A percentile compares a stretch with the other conserved stretches of the same genome.
Evolutionary conservation across 2,329 filamentous ascomycete genomes (phyloP).

Genomic region (Talaromyces sp.): DNA sequence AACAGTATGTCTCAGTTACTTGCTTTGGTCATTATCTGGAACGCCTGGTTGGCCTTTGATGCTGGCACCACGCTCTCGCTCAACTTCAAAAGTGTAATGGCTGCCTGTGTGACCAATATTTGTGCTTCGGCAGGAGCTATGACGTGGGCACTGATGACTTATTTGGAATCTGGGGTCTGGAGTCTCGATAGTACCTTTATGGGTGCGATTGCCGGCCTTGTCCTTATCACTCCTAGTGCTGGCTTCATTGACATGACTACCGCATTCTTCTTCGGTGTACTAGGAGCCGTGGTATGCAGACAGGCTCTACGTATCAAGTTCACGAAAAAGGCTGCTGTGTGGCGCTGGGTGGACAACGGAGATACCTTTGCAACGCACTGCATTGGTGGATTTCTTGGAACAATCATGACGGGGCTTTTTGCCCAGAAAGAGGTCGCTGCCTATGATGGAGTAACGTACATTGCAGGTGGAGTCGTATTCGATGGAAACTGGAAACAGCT

Average conservation of each 20-base stretch:
- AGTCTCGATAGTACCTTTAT: conserved; percentile 51
- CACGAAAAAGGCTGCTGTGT: conserved; percentile 46
- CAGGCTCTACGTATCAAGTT: conserved; percentile 54
- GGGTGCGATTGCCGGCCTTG: conserved; percentile 51
- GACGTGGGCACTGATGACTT: conserved; percentile 48
- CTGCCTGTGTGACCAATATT: conserved; percentile 11
- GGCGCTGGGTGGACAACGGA: conserved; percentile 53
- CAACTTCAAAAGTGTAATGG: conserved; percentile 48
- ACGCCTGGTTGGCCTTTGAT: conserved; percentile 51
- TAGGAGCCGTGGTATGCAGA: conserved; percentile 47
- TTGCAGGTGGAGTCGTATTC: conserved; percentile 53
- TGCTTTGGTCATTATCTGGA: conserved; percentile 51
- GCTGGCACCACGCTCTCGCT: conserved; percentile 49
- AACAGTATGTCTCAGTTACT: conserved; percentile 49
- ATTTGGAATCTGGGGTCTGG: conserved; percentile 43
- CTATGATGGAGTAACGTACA: conserved; percentile 46
- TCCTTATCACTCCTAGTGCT: conserved; percentile 52
- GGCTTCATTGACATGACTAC: conserved; percentile 51
- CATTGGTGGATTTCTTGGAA: conserved; percentile 50
- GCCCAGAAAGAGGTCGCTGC: conserved; percentile 51
- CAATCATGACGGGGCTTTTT: conserved; percentile 51
- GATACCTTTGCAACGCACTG: conserved; percentile 56
- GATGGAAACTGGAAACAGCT: conserved; percentile 48
- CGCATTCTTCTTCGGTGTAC: conserved; percentile 48
- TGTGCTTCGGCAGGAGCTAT: conserved; percentile 39